Evolutionary conservation across 2,329 filamentous ascomycete species (phyloP).

Genomic region (Emmonsia crescens): DNA sequence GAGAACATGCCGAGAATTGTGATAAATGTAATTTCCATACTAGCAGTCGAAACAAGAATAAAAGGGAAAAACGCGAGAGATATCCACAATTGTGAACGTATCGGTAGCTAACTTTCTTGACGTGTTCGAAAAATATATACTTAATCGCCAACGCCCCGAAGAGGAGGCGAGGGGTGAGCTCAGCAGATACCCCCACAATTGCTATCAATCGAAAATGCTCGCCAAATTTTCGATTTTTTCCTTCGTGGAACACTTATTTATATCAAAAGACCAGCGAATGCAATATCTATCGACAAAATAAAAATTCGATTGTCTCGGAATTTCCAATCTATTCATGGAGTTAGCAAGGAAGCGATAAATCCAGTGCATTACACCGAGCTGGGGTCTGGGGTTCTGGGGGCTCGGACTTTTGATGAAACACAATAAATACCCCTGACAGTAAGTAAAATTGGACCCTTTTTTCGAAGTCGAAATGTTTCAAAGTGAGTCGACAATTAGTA

Average conservation of each 20-base stretch:
- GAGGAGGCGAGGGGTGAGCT: background rate
- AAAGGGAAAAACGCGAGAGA: background rate
- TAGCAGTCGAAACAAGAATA: background rate
- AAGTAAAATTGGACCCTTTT: background rate
- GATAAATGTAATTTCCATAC: slow-evolving; percentile 80
- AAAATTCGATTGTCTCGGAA: background rate
- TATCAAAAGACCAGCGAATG: background rate
- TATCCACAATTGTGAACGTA: background rate
- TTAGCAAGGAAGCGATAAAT: slow-evolving; percentile 2
- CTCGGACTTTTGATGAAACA: background rate
- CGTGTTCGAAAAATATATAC: background rate
- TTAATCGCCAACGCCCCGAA: background rate
- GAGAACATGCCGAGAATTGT: slow-evolving; percentile 67
- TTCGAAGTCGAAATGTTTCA: background rate
- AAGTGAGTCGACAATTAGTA: background rate
- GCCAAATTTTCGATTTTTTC: background rate
- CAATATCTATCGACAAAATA: background rate
- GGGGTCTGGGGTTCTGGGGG: background rate
- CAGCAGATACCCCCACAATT: background rate
- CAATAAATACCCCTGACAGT: background rate
- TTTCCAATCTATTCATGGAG: background rate
- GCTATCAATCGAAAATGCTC: background rate
- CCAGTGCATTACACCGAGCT: background rate
- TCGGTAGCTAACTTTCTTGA: no score
- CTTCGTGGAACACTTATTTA: background rate